Evolutionary conservation across 2,329 filamentous ascomycete species (phyloP).

Genomic region (Phaeomoniella chlamydospora): DNA sequence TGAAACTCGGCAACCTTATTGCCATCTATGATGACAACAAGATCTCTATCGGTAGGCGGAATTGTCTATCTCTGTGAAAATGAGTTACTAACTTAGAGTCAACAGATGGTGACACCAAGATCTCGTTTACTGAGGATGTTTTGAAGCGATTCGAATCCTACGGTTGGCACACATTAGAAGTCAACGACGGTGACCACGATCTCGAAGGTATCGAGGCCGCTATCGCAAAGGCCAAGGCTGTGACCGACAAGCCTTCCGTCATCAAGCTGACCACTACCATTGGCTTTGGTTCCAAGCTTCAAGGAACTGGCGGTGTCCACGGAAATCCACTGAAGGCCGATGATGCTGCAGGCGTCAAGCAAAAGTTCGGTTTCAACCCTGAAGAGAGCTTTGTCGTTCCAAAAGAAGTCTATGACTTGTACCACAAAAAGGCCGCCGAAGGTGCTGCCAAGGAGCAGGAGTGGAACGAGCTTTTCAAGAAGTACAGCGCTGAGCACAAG

Average conservation of each 20-base stretch:
- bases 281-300: slow-evolving; percentile 81
- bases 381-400: slow-evolving; percentile 85
- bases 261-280: slow-evolving; percentile 98
- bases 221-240: slow-evolving; percentile 68
- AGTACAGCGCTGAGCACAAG: slow-evolving; percentile 68
- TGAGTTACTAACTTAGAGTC: slow-evolving; percentile 1
- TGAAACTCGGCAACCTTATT: slow-evolving; percentile 96
- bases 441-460: slow-evolving; percentile 83
- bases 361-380: slow-evolving; percentile 91
- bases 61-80: neutral
- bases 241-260: slow-evolving; percentile 91
- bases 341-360: slow-evolving; percentile 85
- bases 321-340: slow-evolving; percentile 90
- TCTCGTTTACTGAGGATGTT: slow-evolving; percentile 94
- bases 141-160: slow-evolving; percentile 89
- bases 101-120: slow-evolving; percentile 83
- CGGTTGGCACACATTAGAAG: slow-evolving; percentile 81
- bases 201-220: slow-evolving; percentile 77
- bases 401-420: slow-evolving; percentile 85
- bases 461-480: slow-evolving; percentile 87
- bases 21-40: slow-evolving; percentile 97
- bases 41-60: slow-evolving; percentile 58
- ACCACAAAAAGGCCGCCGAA: slow-evolving; percentile 69
- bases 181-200: slow-evolving; percentile 80
- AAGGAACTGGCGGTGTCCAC: slow-evolving; percentile 93